phyloP scores from a whole-genome alignment of 306 rosid species.

The Crotalaria pallida region DNA sequence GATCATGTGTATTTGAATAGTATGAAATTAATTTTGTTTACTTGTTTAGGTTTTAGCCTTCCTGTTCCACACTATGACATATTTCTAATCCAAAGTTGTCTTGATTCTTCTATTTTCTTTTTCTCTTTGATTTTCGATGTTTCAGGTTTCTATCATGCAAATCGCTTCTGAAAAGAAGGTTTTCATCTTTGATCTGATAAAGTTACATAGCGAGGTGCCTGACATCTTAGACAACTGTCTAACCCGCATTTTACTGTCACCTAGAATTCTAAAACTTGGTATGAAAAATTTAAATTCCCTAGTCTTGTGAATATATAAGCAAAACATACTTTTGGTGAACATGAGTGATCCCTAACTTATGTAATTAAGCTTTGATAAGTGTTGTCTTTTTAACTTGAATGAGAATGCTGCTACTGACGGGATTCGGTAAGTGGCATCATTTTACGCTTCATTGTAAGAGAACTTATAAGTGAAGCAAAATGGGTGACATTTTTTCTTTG shows the following conservation, averaged over 20 bases:
- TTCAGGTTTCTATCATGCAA: constrained; percentile 98
- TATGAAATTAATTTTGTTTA: neutral
- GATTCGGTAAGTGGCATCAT: neutral
- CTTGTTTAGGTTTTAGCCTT: neutral
- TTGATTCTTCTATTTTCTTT: constrained; percentile 4
- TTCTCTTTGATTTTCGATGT: constrained; percentile 15
- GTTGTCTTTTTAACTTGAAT: constrained; percentile 8
- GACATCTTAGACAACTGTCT: constrained; percentile 55
- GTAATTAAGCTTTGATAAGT: no score
- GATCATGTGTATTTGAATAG: constrained; percentile 4
- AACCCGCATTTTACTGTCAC: constrained; percentile 67
- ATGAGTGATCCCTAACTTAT: neutral
- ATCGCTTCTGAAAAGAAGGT: constrained; percentile 74
- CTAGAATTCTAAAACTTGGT: constrained; percentile 89
- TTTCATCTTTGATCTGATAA: constrained; percentile 77
- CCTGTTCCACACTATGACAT: neutral
- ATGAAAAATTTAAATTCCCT: constrained; percentile 25
- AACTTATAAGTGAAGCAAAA: neutral
- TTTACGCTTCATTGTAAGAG: neutral
- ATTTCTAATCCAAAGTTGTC: constrained; percentile 6
- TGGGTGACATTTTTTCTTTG: constrained; percentile 7
- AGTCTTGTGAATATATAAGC: constrained; percentile 2
- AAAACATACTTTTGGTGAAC: neutral
- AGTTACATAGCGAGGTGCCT: constrained; percentile 63
- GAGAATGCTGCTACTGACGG: constrained; percentile 4